phyloP scores from a whole-genome alignment of 176 grass and related monocot species.

The Panicum miliaceum region DNA sequence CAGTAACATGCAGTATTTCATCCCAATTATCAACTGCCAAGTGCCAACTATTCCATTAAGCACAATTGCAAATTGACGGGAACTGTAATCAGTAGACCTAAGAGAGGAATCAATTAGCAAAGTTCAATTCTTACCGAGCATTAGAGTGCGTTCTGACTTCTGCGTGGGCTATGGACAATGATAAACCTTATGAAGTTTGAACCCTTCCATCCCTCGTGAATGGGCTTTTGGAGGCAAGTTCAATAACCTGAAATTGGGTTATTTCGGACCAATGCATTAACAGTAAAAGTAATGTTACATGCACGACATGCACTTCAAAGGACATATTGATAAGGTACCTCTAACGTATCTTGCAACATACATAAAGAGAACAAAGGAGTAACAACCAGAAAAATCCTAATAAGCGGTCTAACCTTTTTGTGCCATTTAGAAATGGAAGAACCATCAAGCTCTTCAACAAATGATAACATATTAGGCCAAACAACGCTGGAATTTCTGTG shows the following conservation, averaged over 20 bases:
- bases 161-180: background rate
- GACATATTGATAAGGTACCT: background rate
- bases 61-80: background rate
- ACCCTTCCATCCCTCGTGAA: background rate
- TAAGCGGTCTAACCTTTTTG: background rate
- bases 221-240: background rate
- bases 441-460: background rate
- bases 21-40: background rate
- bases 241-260: constrained; percentile 2
- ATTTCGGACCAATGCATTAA: background rate
- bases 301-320: background rate
- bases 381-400: constrained; percentile 1
- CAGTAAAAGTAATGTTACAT: background rate
- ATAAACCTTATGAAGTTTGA: background rate
- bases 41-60: background rate
- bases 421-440: background rate
- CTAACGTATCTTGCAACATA: background rate
- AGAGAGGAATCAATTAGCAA: constrained; percentile 2
- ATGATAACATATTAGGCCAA: background rate
- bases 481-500: background rate
- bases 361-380: background rate
- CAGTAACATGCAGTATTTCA: background rate
- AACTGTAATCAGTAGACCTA: background rate
- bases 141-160: background rate
- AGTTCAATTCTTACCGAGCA: constrained; percentile 8